Percentiles rank a stretch among this genome's conserved stretches.
These are phyloP conservation scores for Polymyxa betae DNA, from an alignment of 208 protist species.

Conservation along the genomic window DNA sequence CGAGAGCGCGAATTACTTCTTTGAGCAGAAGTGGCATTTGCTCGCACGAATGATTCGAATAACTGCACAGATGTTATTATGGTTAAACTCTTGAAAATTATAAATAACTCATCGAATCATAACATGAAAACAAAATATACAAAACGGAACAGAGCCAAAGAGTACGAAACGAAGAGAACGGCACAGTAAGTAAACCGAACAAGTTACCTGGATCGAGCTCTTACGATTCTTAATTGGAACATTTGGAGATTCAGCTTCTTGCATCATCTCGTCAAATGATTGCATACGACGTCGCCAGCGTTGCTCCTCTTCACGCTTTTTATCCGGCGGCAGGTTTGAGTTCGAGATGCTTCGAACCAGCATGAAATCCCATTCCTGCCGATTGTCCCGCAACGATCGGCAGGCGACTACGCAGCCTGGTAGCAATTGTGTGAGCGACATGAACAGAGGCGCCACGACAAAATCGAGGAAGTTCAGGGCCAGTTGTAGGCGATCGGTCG, in stretches of 20 bases:
- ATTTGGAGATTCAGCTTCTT: not conserved
- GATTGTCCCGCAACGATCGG: not conserved
- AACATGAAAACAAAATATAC: no score
- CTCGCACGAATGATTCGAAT: no score
- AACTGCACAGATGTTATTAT: no score
- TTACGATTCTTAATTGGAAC: not conserved
- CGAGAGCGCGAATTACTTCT: no score
- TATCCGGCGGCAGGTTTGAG: constrained; percentile 8
- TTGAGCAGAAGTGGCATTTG: no score
- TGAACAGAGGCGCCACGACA: constrained; percentile 57
- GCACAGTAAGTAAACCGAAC: no score
- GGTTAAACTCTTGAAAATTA: no score
- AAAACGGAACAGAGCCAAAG: no score
- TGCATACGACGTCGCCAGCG: not conserved
- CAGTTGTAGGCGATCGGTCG: not conserved
- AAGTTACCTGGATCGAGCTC: not conserved
- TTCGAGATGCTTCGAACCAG: not conserved
- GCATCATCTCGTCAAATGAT: constrained; percentile 42
- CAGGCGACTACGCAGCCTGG: constrained; percentile 32
- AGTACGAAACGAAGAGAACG: no score
- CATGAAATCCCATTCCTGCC: not conserved
- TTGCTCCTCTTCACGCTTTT: constrained; percentile 30
- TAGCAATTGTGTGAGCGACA: constrained; percentile 10
- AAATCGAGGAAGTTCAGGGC: constrained; percentile 60
- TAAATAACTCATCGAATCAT: no score